phyloP scores from a whole-genome alignment of 768 basidiomycete species.

The Coprinopsis sp. region DNA sequence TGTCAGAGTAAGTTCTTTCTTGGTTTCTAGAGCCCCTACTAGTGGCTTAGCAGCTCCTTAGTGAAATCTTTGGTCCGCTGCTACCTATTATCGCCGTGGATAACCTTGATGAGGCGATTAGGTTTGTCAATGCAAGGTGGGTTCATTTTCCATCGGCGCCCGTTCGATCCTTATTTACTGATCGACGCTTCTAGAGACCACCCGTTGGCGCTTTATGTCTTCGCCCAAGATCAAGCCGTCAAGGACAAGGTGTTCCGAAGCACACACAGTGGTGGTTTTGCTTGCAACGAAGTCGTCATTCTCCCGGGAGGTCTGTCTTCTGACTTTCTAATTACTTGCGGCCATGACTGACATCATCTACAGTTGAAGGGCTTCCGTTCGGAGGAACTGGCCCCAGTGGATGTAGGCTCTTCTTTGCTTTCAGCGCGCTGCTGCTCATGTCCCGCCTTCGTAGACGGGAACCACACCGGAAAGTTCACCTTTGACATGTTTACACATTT shows the following conservation, averaged over 20 bases:
- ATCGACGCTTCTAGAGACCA: constrained; percentile 44
- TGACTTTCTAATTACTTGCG: no score
- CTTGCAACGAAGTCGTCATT: constrained; percentile 69
- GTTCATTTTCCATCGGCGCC: no score
- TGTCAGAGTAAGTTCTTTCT: constrained; percentile 58
- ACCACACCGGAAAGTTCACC: constrained; percentile 65
- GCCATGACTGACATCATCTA: neutral
- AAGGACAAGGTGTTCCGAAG: constrained; percentile 60
- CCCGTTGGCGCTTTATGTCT: constrained; percentile 76
- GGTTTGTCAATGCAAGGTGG: constrained; percentile 58
- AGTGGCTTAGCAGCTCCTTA: constrained; percentile 19
- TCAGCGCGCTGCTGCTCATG: neutral
- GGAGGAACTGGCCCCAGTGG: constrained; percentile 73
- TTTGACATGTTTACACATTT: constrained; percentile 80
- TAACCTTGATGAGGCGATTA: constrained; percentile 66
- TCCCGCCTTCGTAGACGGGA: constrained; percentile 47
- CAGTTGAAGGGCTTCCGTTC: constrained; percentile 64
- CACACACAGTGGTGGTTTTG: constrained; percentile 66
- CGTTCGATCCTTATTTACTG: neutral
- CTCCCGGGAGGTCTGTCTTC: constrained; percentile 47
- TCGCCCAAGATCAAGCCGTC: constrained; percentile 53
- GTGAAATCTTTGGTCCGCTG: constrained; percentile 83
- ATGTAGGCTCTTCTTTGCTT: constrained; percentile 41
- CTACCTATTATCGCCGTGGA: constrained; percentile 71
- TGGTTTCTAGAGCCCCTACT: neutral